These are phyloP conservation scores for Trametes sanguinea DNA, from an alignment of 768 basidiomycete genomes.

Conservation along the genomic window DNA sequence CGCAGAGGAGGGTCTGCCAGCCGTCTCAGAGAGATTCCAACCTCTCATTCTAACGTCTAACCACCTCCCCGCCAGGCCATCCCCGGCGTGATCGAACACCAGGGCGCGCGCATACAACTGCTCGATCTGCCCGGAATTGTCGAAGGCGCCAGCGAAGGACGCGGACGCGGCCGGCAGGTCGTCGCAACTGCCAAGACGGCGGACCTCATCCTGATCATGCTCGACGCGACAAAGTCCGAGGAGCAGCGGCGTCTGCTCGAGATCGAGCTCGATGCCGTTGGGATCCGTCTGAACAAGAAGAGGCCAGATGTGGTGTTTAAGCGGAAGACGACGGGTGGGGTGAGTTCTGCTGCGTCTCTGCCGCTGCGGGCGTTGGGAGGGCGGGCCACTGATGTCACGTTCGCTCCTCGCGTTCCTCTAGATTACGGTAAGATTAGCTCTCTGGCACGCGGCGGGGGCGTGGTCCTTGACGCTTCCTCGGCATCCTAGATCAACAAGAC, in stretches of 20 bases:
- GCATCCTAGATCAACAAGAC: slow-evolving; percentile 73
- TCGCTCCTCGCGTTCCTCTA: slow-evolving; percentile 30
- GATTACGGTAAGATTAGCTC: slow-evolving; percentile 64
- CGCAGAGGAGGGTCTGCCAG: too few species aligned
- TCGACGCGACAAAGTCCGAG: slow-evolving; percentile 90
- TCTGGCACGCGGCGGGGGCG: not conserved
- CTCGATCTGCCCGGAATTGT: slow-evolving; percentile 96
- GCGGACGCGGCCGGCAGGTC: slow-evolving; percentile 94
- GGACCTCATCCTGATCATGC: slow-evolving; percentile 91
- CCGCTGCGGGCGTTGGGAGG: slow-evolving; percentile 10
- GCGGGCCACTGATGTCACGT: slow-evolving; percentile 9
- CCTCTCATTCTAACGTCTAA: not conserved
- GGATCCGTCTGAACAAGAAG: slow-evolving; percentile 88
- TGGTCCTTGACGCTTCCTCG: slow-evolving; percentile 1
- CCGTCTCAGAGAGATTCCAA: too few species aligned
- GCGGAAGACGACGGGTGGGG: slow-evolving; percentile 88
- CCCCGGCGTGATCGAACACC: slow-evolving; percentile 95
- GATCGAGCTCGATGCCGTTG: slow-evolving; percentile 93
- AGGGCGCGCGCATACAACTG: slow-evolving; percentile 91
- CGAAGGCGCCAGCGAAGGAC: slow-evolving; percentile 87
- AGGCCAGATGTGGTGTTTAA: slow-evolving; percentile 97
- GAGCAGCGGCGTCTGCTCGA: slow-evolving; percentile 89
- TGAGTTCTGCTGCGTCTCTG: slow-evolving; percentile 40
- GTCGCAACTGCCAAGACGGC: slow-evolving; percentile 64
- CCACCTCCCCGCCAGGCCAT: slow-evolving; percentile 62